Evolutionary conservation across 192 early-diverging fungal species (phyloP).

Genomic region (Physocladia obscura): DNA sequence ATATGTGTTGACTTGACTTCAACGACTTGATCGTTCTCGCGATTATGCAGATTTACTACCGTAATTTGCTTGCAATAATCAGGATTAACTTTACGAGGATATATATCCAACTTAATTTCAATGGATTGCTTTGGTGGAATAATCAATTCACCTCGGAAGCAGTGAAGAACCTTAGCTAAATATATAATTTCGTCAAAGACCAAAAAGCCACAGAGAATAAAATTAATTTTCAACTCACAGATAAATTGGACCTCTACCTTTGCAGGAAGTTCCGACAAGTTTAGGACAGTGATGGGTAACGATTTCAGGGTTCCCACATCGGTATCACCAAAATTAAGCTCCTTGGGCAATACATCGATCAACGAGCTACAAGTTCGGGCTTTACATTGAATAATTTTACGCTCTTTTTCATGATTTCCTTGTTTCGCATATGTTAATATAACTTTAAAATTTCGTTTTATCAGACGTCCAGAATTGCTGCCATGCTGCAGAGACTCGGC

Average conservation of each 20-base stretch:
- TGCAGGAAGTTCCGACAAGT: conserved; percentile 83
- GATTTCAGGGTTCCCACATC: conserved; percentile 93
- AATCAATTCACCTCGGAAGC: conserved; percentile 64
- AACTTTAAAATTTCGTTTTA: conserved; percentile 44
- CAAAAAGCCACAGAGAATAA: neutral
- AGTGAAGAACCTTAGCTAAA: conserved; percentile 86
- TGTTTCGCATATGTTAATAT: conserved; percentile 32
- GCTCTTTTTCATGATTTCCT: conserved; percentile 54
- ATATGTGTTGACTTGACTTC: conserved; percentile 92
- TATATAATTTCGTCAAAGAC: neutral
- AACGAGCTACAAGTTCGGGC: conserved; percentile 89
- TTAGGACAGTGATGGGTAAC: conserved; percentile 74
- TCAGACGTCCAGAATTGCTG: conserved; percentile 26
- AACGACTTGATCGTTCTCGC: conserved; percentile 85
- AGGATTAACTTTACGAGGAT: conserved; percentile 96
- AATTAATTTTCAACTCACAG: conserved; percentile 3
- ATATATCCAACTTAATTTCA: conserved; percentile 88
- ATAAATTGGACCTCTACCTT: conserved; percentile 81
- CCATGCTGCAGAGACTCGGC: neutral
- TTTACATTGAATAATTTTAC: conserved; percentile 85
- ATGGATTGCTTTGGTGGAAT: conserved; percentile 77
- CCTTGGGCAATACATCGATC: conserved; percentile 79
- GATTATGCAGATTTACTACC: conserved; percentile 84
- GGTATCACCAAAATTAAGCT: conserved; percentile 92
- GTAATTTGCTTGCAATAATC: conserved; percentile 96